A percentile compares a stretch with the other conserved stretches of the same genome.
Evolutionary conservation across 768 basidiomycete genomes (phyloP).

Genomic region (Pleurotus giganteus): DNA sequence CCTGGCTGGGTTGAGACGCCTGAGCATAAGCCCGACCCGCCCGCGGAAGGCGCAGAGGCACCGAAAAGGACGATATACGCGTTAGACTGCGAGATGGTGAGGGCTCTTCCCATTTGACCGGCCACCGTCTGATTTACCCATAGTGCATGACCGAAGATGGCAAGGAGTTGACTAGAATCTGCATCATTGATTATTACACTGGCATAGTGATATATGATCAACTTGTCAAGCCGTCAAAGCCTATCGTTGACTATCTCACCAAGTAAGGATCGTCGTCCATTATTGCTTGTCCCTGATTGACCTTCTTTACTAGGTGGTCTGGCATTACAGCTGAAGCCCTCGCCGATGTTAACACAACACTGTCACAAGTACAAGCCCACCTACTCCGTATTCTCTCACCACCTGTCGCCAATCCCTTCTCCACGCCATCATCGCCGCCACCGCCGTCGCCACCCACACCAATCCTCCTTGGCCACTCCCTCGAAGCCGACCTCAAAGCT

Average conservation of each 20-base stretch:
- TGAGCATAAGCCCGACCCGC: constrained; percentile 18
- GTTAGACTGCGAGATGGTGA: constrained; percentile 96
- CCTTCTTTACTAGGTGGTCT: constrained; percentile 63
- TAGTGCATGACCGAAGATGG: constrained; percentile 90
- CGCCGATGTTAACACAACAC: constrained; percentile 67
- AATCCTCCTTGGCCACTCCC: constrained; percentile 91
- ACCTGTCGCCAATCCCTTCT: constrained; percentile 42
- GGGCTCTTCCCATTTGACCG: constrained; percentile 18
- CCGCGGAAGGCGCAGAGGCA: constrained; percentile 11
- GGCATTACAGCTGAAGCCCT: constrained; percentile 85
- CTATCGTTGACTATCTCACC: constrained; percentile 90
- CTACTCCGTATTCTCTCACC: constrained; percentile 63
- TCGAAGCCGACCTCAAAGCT: constrained; percentile 90
- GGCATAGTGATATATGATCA: constrained; percentile 81
- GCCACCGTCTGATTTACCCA: background rate
- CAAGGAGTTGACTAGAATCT: constrained; percentile 84
- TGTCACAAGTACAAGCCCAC: constrained; percentile 73
- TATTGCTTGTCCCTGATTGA: background rate
- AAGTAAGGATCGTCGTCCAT: constrained; percentile 42
- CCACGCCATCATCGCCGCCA: constrained; percentile 21
- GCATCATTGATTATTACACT: constrained; percentile 74
- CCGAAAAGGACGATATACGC: constrained; percentile 58
- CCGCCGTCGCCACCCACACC: constrained; percentile 49
- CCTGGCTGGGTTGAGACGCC: constrained; percentile 86
- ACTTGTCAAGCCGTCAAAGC: constrained; percentile 83